phyloP scores from a whole-genome alignment of 208 protist species.

The Eutreptiella sp. region DNA sequence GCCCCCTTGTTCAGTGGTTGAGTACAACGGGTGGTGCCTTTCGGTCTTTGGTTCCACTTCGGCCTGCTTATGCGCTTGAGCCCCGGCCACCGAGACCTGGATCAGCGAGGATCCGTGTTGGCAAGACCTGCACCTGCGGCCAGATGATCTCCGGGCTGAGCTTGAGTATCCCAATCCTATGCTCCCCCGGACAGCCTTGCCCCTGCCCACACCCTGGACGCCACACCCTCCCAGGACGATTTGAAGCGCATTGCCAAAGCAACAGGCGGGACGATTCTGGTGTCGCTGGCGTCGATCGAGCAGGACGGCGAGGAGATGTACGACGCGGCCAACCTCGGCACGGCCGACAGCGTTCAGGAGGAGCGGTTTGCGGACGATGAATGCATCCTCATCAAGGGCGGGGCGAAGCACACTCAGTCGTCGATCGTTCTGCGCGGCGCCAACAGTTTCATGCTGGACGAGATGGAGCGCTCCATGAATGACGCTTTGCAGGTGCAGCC shows the following conservation, averaged over 20 bases:
- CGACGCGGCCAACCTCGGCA: conserved; percentile 82
- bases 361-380: conserved; percentile 95
- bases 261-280: conserved; percentile 87
- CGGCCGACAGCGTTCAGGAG: conserved; percentile 88
- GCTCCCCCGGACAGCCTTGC: too few species aligned
- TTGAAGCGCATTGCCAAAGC: conserved; percentile 93
- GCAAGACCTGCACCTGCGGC: too few species aligned
- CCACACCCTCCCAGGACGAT: conserved; percentile 78
- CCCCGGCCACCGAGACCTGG: too few species aligned
- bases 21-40: too few species aligned
- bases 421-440: conserved; percentile 98
- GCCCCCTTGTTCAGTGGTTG: too few species aligned
- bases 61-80: too few species aligned
- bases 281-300: conserved; percentile 90
- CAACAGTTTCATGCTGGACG: conserved; percentile 93
- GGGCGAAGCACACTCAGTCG: conserved; percentile 59
- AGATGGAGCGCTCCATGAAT: conserved; percentile 96
- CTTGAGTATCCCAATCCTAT: too few species aligned
- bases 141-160: too few species aligned
- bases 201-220: too few species aligned
- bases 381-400: conserved; percentile 86
- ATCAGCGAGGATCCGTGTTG: too few species aligned
- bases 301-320: conserved; percentile 96
- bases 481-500: conserved; percentile 99
- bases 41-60: too few species aligned